Evolutionary conservation across 2,329 filamentous ascomycete genomes (phyloP).

Genomic region (Aotearoamyces nothofagi): DNA sequence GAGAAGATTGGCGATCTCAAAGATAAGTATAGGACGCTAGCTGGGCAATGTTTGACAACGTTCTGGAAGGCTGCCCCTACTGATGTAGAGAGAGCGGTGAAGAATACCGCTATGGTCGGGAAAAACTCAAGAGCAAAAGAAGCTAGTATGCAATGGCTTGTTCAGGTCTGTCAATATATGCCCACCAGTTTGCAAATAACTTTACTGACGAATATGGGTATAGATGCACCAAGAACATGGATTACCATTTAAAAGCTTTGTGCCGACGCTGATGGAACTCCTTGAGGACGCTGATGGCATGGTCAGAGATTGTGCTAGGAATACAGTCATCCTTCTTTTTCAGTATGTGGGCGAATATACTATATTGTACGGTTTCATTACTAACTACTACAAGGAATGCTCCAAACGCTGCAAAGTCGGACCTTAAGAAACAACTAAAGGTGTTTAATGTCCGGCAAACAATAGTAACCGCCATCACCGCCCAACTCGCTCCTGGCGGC

Average conservation of each 20-base stretch:
- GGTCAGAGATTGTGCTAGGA: conserved; percentile 74
- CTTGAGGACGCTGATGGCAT: conserved; percentile 81
- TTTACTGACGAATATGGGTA: conserved; percentile 4
- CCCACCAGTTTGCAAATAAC: conserved; percentile 3
- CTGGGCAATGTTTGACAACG: conserved; percentile 61
- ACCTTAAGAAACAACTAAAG: conserved; percentile 75
- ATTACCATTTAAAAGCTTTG: conserved; percentile 70
- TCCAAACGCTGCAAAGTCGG: conserved; percentile 70
- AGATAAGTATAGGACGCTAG: conserved; percentile 66
- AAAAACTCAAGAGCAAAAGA: conserved; percentile 79
- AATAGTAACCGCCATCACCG: conserved; percentile 69
- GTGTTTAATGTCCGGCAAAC: conserved; percentile 74
- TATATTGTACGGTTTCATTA: conserved; percentile 1
- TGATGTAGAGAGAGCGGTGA: conserved; percentile 69
- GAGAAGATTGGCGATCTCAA: conserved; percentile 82
- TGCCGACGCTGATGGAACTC: conserved; percentile 68
- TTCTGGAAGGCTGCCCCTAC: conserved; percentile 53
- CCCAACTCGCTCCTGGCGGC: conserved; percentile 46
- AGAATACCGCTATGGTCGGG: conserved; percentile 62
- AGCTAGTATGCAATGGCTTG: conserved; percentile 69
- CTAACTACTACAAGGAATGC: conserved; percentile 39
- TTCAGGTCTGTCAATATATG: conserved; percentile 38
- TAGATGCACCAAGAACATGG: conserved; percentile 71
- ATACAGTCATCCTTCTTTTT: conserved; percentile 76
- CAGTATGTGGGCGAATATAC: conserved; percentile 31